phyloP scores from a whole-genome alignment of 768 basidiomycete species.

The Boletellus ananiceps region DNA sequence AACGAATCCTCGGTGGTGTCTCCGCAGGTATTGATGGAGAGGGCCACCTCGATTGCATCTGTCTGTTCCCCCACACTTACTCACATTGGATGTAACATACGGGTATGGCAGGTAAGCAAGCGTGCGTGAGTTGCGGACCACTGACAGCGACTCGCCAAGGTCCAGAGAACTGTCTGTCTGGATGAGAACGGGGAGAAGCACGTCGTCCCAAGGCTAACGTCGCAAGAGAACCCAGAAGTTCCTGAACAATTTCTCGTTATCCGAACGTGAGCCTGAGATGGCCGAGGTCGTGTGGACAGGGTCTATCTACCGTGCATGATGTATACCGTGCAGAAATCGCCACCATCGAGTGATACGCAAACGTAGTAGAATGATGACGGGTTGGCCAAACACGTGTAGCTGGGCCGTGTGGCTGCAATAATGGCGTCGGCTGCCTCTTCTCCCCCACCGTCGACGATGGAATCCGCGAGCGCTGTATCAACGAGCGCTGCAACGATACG shows the following conservation, averaged over 20 bases:
- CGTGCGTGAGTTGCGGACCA: background rate
- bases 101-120: slow-evolving; percentile 62
- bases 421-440: no score
- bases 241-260: slow-evolving; percentile 73
- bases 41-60: slow-evolving; percentile 43
- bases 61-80: slow-evolving; percentile 48
- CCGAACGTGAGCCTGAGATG: slow-evolving; percentile 26
- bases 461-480: slow-evolving; percentile 15
- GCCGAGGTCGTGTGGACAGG: background rate
- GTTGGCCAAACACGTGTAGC: slow-evolving; percentile 32
- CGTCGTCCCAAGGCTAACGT: slow-evolving; percentile 37
- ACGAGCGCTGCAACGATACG: slow-evolving; percentile 42
- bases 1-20: slow-evolving; percentile 16
- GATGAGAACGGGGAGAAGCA: slow-evolving; percentile 38
- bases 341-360: no score
- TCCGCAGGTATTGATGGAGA: slow-evolving; percentile 22
- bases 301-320: no score
- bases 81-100: slow-evolving; percentile 65
- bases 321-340: no score
- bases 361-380: no score
- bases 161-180: slow-evolving; percentile 37
- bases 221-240: slow-evolving; percentile 61
- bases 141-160: slow-evolving; percentile 31
- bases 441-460: slow-evolving; percentile 21
- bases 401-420: slow-evolving; percentile 12